Conservation (phyloP, 371 early-diverging fungal genomes). For the Batrachochytrium dendrobatidis region DNA sequence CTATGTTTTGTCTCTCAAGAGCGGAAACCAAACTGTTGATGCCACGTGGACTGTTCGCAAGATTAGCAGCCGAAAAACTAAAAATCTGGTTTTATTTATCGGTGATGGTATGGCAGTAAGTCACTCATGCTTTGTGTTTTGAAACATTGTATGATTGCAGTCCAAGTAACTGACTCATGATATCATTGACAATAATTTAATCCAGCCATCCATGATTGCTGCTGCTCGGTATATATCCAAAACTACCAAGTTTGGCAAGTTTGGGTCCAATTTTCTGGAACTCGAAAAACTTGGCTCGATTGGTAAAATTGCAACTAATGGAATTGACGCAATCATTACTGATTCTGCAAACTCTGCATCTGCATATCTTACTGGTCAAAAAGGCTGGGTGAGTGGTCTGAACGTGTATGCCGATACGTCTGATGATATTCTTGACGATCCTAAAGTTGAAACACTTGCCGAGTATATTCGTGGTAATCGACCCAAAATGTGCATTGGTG, state of each 20-base stretch:
- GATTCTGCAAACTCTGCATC: conserved; percentile 73
- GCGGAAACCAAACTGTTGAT: conserved; percentile 34
- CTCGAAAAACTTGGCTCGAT: conserved; percentile 59
- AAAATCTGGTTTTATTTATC: conserved; percentile 66
- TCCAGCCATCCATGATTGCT: conserved; percentile 28
- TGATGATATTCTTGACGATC: conserved; percentile 18
- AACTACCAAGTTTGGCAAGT: conserved; percentile 24
- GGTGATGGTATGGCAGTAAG: conserved; percentile 64
- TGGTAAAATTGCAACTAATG: conserved; percentile 63
- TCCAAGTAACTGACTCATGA: too few relatives aligned
- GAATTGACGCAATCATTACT: conserved; percentile 62
- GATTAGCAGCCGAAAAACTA: conserved; percentile 53
- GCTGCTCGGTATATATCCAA: conserved; percentile 30
- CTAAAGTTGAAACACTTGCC: conserved; percentile 51
- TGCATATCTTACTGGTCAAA: conserved; percentile 56
- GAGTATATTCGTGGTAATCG: conserved; percentile 59
- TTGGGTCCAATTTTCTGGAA: conserved; percentile 40
- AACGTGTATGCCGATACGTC: conserved; percentile 52
- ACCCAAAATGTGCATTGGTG: conserved; percentile 59
- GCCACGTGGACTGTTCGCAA: conserved; percentile 46
- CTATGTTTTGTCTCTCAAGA: conserved; percentile 40
- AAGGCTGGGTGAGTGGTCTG: conserved; percentile 51
- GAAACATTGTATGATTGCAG: too few relatives aligned
- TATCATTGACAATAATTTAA: too few relatives aligned
- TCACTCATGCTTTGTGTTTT: conserved; percentile 8